Conservation (phyloP, 768 basidiomycete species). For the Collybia nuda region DNA sequence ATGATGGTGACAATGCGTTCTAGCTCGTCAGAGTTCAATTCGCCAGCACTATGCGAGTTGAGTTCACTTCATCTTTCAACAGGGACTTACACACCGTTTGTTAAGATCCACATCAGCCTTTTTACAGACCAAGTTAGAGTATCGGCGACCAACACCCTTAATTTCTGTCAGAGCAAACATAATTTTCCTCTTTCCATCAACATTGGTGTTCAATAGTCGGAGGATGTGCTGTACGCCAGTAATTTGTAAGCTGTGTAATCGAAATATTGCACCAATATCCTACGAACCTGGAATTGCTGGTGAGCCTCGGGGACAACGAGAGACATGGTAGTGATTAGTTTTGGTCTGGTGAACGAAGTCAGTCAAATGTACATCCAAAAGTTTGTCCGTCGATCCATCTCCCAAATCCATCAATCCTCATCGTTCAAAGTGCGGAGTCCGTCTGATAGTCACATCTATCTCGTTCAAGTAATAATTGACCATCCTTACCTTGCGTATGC, state of each 20-base stretch:
- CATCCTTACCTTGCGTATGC: slow-evolving; percentile 17
- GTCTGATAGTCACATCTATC: no score
- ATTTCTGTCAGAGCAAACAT: slow-evolving; percentile 99
- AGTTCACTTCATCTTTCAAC: background rate
- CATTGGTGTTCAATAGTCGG: slow-evolving; percentile 99
- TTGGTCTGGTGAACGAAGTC: slow-evolving; percentile 19
- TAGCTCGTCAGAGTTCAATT: slow-evolving; percentile 99
- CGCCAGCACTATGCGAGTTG: slow-evolving; percentile 73
- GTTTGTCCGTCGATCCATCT: slow-evolving; percentile 7
- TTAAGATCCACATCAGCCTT: slow-evolving; percentile 99
- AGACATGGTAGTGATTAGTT: slow-evolving; percentile 62
- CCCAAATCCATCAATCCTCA: slow-evolving; percentile 8
- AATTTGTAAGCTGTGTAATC: background rate
- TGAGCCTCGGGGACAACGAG: slow-evolving; percentile 96
- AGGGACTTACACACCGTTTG: slow-evolving; percentile 77
- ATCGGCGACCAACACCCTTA: slow-evolving; percentile 99
- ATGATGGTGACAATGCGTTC: slow-evolving; percentile 99
- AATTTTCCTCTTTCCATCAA: slow-evolving; percentile 98
- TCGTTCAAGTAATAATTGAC: no score
- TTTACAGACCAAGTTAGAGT: slow-evolving; percentile 99
- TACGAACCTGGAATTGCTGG: slow-evolving; percentile 85
- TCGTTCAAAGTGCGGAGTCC: background rate
- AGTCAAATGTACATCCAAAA: slow-evolving; percentile 19
- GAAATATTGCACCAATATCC: background rate
- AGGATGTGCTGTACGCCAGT: slow-evolving; percentile 80